phyloP scores from a whole-genome alignment of 2,329 filamentous ascomycete genomes.

The Pseudopyricularia javanii region DNA sequence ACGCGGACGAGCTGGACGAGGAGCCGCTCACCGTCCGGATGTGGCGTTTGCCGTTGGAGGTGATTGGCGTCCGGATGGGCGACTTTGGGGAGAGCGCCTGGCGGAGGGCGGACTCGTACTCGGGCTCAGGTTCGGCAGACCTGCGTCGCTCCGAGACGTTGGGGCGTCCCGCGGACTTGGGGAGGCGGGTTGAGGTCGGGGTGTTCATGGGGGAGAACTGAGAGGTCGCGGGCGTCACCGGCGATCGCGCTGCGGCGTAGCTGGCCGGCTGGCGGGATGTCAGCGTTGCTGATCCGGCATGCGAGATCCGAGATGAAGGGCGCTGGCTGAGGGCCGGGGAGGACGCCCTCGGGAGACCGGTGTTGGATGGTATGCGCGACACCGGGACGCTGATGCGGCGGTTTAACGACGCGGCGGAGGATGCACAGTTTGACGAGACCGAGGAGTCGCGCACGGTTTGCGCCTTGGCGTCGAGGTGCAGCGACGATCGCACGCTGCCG shows the following conservation, averaged over 20 bases:
- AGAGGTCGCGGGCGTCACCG: conserved; percentile 8
- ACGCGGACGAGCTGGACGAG: neutral
- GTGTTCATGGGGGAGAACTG: conserved; percentile 18
- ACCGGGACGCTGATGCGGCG: conserved; percentile 33
- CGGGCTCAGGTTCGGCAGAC: neutral
- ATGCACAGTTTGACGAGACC: neutral
- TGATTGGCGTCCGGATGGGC: neutral
- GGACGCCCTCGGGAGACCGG: conserved; percentile 1
- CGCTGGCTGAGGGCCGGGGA: conserved; percentile 8
- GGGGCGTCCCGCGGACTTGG: conserved; percentile 14
- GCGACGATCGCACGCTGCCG: conserved; percentile 3
- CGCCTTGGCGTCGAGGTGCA: neutral
- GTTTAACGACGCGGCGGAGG: conserved; percentile 7
- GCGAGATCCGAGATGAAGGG: conserved; percentile 25
- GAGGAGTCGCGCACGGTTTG: conserved; percentile 1
- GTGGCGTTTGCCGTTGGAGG: neutral
- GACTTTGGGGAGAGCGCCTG: neutral
- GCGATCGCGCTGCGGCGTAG: conserved; percentile 36
- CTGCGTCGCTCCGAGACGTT: neutral
- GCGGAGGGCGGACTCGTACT: too few relatives aligned
- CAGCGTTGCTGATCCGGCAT: conserved; percentile 30
- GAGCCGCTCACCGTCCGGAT: neutral
- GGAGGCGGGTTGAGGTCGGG: conserved; percentile 29
- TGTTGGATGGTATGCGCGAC: conserved; percentile 16
- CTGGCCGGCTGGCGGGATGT: conserved; percentile 34